Conservation (phyloP, 495 filamentous ascomycete genomes). For the Aspergillus diversus region DNA sequence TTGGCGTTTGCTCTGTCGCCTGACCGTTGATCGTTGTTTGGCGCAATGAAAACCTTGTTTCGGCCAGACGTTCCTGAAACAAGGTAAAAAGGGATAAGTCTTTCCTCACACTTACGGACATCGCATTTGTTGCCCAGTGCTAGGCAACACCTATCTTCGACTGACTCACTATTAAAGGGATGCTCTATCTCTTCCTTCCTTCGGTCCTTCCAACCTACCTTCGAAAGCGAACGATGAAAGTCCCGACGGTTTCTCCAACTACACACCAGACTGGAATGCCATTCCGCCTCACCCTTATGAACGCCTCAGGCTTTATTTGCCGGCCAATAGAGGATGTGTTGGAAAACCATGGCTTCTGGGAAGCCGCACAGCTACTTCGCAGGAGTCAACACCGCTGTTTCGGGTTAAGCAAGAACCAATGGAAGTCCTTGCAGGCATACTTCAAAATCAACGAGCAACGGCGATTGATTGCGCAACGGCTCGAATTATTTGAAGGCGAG, state of each 20-base stretch:
- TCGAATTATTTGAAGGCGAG: background rate
- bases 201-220: background rate
- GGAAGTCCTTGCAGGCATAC: background rate
- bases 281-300: background rate
- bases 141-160: background rate
- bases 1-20: too few species aligned
- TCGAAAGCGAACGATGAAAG: background rate
- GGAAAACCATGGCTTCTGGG: background rate
- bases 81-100: background rate
- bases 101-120: background rate
- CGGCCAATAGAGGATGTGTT: background rate
- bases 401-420: background rate
- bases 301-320: background rate
- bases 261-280: background rate
- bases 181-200: background rate
- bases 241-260: background rate
- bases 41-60: background rate
- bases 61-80: background rate
- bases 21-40: too few species aligned
- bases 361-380: background rate
- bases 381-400: background rate
- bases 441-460: background rate
- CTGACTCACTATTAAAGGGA: background rate
- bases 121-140: background rate
- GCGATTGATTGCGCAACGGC: background rate